These are phyloP conservation scores for Monosporascus sp. DNA, from an alignment of 2,329 filamentous ascomycete genomes.

Conservation along the genomic window DNA sequence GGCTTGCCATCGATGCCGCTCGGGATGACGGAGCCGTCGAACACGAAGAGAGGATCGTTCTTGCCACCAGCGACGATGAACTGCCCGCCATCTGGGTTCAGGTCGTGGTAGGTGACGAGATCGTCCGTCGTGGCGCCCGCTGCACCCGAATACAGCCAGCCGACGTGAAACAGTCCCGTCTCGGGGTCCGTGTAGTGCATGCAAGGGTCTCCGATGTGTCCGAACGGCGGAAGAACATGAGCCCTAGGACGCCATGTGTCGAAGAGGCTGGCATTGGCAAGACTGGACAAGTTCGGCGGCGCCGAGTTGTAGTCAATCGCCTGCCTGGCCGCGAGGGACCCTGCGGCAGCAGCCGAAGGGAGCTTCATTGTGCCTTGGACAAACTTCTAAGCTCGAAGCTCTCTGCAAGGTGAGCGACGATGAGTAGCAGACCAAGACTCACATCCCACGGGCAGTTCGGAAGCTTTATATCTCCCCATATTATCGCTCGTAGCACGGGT, in stretches of 20 bases:
- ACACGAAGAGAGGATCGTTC: slow-evolving; percentile 39
- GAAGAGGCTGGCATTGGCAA: slow-evolving; percentile 30
- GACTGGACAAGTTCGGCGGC: slow-evolving; percentile 34
- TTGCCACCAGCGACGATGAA: slow-evolving; percentile 20
- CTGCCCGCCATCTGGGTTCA: slow-evolving; percentile 34
- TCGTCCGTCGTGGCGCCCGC: slow-evolving; percentile 37
- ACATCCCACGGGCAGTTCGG: neutral
- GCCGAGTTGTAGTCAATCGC: slow-evolving; percentile 30
- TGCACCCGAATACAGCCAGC: slow-evolving; percentile 33
- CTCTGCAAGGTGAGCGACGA: neutral
- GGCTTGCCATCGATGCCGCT: slow-evolving; percentile 37
- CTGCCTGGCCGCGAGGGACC: slow-evolving; percentile 9
- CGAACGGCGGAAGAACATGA: slow-evolving; percentile 34
- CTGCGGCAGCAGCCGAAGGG: slow-evolving; percentile 9
- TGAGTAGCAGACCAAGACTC: neutral
- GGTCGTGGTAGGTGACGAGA: slow-evolving; percentile 33
- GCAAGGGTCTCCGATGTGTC: slow-evolving; percentile 38
- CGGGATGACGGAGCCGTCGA: slow-evolving; percentile 40
- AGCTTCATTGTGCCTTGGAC: slow-evolving; percentile 11
- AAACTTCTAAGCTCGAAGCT: neutral
- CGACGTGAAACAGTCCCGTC: slow-evolving; percentile 39
- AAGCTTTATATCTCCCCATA: neutral
- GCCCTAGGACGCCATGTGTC: slow-evolving; percentile 30
- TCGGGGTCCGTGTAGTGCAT: slow-evolving; percentile 40
- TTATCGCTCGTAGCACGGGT: no score